A percentile compares a stretch with the other conserved stretches of the same genome.
These are phyloP conservation scores for Colletotrichum plurivorum DNA, from an alignment of 2,329 filamentous ascomycete species.

Conservation along the genomic window DNA sequence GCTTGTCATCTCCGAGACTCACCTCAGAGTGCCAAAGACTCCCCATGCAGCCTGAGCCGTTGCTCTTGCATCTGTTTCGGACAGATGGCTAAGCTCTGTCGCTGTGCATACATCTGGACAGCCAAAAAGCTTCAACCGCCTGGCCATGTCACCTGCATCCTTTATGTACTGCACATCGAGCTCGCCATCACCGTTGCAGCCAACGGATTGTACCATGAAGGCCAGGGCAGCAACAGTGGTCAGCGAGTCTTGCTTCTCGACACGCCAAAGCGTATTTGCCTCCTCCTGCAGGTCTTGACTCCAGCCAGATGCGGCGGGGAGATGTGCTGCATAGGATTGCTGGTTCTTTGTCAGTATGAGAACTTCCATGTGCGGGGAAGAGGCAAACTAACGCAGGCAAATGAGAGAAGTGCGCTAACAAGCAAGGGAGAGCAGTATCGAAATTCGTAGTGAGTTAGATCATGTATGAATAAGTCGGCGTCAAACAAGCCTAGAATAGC, in stretches of 20 bases:
- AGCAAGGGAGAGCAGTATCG: slow-evolving; percentile 53
- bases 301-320: slow-evolving; percentile 32
- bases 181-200: slow-evolving; percentile 36
- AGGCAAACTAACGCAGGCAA: slow-evolving; percentile 50
- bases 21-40: slow-evolving; percentile 56
- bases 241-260: slow-evolving; percentile 29
- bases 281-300: slow-evolving; percentile 34
- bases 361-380: background rate
- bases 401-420: slow-evolving; percentile 52
- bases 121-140: slow-evolving; percentile 33
- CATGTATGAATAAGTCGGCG: slow-evolving; percentile 50
- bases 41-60: slow-evolving; percentile 46
- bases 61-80: slow-evolving; percentile 21
- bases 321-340: slow-evolving; percentile 32
- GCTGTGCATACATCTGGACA: slow-evolving; percentile 27
- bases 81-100: slow-evolving; percentile 12
- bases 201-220: slow-evolving; percentile 30
- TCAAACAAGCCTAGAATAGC: slow-evolving; percentile 55
- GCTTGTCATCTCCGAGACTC: slow-evolving; percentile 36
- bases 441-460: slow-evolving; percentile 45
- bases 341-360: background rate
- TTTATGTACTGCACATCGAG: slow-evolving; percentile 33
- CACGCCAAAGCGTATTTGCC: slow-evolving; percentile 31
- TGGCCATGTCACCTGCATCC: slow-evolving; percentile 33
- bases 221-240: slow-evolving; percentile 28